Evolutionary conservation across 78 protist genomes (phyloP).

Genomic region (Planoprotostelium fungivorum): DNA sequence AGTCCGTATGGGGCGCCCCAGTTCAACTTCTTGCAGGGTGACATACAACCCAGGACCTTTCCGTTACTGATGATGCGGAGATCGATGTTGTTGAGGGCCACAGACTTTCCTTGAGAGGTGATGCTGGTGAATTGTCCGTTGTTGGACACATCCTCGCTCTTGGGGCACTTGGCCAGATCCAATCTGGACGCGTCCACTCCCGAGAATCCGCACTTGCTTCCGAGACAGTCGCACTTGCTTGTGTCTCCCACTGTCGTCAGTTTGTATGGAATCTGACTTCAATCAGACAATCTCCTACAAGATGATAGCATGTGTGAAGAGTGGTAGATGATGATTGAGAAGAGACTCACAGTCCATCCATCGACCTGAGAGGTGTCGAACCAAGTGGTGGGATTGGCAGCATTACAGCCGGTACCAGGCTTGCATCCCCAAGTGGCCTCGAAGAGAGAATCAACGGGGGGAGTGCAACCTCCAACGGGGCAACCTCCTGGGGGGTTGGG

Average conservation of each 20-base stretch:
- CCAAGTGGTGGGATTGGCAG: background rate
- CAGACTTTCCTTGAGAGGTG: background rate
- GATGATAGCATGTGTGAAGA: too few relatives aligned
- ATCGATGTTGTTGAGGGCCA: background rate
- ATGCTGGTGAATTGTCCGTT: background rate
- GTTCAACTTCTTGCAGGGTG: background rate
- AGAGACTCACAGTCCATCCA: background rate
- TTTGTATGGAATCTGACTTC: background rate
- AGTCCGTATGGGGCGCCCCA: background rate
- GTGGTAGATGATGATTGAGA: too few relatives aligned
- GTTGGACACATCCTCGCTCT: background rate
- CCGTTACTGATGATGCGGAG: background rate
- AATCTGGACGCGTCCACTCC: background rate
- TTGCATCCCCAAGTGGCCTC: conserved; percentile 1
- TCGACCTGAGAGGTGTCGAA: background rate
- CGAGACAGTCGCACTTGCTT: background rate
- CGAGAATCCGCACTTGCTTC: background rate
- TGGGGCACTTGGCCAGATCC: background rate
- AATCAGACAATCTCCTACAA: too few relatives aligned
- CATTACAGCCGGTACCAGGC: background rate
- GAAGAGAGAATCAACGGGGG: background rate
- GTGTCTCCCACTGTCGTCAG: background rate
- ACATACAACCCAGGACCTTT: background rate
- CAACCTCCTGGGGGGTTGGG: conserved; percentile 1
- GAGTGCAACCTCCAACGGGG: background rate